These are phyloP conservation scores for Eutypa lata DNA, from an alignment of 2,329 filamentous ascomycete genomes.

Conservation along the genomic window DNA sequence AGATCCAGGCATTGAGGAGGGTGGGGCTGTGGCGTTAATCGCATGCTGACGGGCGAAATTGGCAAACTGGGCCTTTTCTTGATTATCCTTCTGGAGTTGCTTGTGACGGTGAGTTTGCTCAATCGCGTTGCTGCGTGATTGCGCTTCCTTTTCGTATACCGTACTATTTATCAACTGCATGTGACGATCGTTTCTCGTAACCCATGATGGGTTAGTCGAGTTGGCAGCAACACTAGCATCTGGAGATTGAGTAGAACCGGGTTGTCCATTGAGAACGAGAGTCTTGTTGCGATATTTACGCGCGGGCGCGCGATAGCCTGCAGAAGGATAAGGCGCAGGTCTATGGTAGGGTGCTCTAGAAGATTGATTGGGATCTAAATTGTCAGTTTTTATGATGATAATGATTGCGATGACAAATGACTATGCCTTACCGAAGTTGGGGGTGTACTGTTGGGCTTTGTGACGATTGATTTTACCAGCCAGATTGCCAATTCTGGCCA, in stretches of 20 bases:
- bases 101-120: slow-evolving; percentile 64
- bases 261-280: slow-evolving; percentile 28
- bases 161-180: slow-evolving; percentile 79
- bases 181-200: slow-evolving; percentile 72
- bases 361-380: slow-evolving; percentile 13
- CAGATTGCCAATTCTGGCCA: slow-evolving; percentile 51
- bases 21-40: slow-evolving; percentile 17
- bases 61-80: slow-evolving; percentile 56
- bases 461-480: slow-evolving; percentile 72
- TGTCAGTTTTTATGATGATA: not conserved
- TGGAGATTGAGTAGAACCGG: slow-evolving; percentile 19
- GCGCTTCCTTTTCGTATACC: slow-evolving; percentile 71
- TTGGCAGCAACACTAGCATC: slow-evolving; percentile 29
- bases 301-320: slow-evolving; percentile 17
- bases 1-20: slow-evolving; percentile 28
- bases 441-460: slow-evolving; percentile 59
- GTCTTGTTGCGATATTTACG: slow-evolving; percentile 27
- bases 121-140: slow-evolving; percentile 67
- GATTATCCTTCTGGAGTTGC: slow-evolving; percentile 48
- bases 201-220: slow-evolving; percentile 51
- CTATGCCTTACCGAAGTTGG: slow-evolving; percentile 24
- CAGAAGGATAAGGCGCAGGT: slow-evolving; percentile 25
- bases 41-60: slow-evolving; percentile 40
- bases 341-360: slow-evolving; percentile 21
- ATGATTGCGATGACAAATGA: not conserved